These are phyloP conservation scores for Pulveroboletus sp. DNA, from an alignment of 768 basidiomycete genomes.

Conservation along the genomic window DNA sequence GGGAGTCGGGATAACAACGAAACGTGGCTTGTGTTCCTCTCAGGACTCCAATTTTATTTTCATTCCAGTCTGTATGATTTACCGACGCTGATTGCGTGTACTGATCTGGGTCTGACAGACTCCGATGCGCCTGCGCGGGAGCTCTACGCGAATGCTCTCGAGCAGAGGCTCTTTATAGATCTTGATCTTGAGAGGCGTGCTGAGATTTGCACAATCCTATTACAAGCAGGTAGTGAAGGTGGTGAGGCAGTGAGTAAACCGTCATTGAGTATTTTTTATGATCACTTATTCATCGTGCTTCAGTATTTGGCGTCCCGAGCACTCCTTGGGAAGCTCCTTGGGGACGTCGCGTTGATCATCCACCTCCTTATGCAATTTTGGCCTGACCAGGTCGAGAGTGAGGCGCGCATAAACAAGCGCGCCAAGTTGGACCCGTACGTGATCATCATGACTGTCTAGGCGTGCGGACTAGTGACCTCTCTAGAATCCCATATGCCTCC, in stretches of 20 bases:
- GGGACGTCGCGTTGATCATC: conserved; percentile 49
- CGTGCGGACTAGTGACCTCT: background rate
- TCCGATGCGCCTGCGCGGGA: conserved; percentile 34
- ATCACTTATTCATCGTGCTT: background rate
- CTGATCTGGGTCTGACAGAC: conserved; percentile 30
- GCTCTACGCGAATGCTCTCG: conserved; percentile 42
- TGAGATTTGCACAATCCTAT: conserved; percentile 50
- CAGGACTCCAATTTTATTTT: conserved; percentile 42
- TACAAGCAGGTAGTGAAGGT: conserved; percentile 48
- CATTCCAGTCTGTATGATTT: conserved; percentile 38
- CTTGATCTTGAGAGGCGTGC: conserved; percentile 51
- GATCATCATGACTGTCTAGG: conserved; percentile 9
- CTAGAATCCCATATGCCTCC: conserved; percentile 19
- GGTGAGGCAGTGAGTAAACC: conserved; percentile 42
- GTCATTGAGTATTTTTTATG: background rate
- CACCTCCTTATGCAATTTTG: conserved; percentile 48
- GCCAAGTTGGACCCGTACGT: conserved; percentile 60
- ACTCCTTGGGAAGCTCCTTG: conserved; percentile 44
- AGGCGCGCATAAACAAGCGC: conserved; percentile 58
- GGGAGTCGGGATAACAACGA: conserved; percentile 38
- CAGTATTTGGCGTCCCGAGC: conserved; percentile 46
- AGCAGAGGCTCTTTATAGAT: conserved; percentile 50
- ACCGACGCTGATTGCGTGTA: background rate
- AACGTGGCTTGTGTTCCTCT: conserved; percentile 48
- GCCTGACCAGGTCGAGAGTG: conserved; percentile 38